These are phyloP conservation scores for Periconia macrospinosa DNA, from an alignment of 2,329 filamentous ascomycete species.

Conservation along the genomic window DNA sequence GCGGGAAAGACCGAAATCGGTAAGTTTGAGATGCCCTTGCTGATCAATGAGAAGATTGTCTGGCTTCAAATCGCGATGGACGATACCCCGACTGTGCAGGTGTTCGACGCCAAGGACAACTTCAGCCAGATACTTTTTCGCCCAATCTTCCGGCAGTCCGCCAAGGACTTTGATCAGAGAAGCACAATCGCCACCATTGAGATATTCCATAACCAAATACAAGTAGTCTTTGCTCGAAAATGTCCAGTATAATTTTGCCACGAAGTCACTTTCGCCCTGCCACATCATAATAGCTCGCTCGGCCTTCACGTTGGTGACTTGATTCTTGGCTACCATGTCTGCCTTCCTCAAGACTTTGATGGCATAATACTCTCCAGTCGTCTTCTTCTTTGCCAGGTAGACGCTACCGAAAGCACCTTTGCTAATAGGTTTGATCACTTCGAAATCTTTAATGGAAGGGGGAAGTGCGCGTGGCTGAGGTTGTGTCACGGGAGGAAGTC, in stretches of 20 bases:
- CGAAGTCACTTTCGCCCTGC: conserved; percentile 98
- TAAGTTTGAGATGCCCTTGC: conserved; percentile 93
- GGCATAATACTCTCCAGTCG: conserved; percentile 95
- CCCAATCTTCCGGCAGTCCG: conserved; percentile 94
- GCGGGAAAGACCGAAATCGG: conserved; percentile 93
- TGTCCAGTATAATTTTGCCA: conserved; percentile 98
- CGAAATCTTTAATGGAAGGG: conserved; percentile 98
- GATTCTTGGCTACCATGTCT: conserved; percentile 99
- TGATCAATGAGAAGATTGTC: conserved; percentile 97
- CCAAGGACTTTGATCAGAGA: conserved; percentile 94
- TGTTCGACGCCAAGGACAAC: conserved; percentile 97
- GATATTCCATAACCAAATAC: conserved; percentile 98
- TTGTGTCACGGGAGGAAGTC: conserved; percentile 74
- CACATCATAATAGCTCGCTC: conserved; percentile 99
- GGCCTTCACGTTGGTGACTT: conserved; percentile 98
- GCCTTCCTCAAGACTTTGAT: conserved; percentile 99
- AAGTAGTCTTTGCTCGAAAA: conserved; percentile 99
- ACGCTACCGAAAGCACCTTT: conserved; percentile 98
- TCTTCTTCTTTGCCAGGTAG: conserved; percentile 97
- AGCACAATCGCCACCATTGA: conserved; percentile 96
- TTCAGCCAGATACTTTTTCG: conserved; percentile 94
- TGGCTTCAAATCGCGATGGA: conserved; percentile 94
- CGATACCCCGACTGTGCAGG: conserved; percentile 89
- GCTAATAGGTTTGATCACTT: conserved; percentile 99
- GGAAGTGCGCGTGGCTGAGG: conserved; percentile 86